Evolutionary conservation across 164 flowering plant genomes (phyloP), one percentile per base, ranked within the genome.

Genomic region (Magnolia officinalis): DNA sequence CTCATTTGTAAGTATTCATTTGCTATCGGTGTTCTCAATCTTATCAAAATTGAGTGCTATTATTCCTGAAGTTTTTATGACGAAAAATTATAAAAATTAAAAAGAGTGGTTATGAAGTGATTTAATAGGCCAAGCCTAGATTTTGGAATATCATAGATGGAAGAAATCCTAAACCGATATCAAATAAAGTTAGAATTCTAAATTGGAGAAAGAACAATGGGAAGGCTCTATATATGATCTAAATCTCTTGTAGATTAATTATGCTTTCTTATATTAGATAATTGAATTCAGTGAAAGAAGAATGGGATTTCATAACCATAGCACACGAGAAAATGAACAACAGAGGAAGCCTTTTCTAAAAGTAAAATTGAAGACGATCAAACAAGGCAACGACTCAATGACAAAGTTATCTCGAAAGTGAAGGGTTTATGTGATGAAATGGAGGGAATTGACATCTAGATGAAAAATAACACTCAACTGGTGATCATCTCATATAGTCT

Each of bases 261-360:
- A 70, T 70, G 72, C 58, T 70, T 13, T 70, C 72, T 16, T 20
- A 49, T 49, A 19, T 70, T 50, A 70, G 58, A 51, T 3, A 37
- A 37, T 37, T 37, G 0, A 5, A 70, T 49, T 31, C 21, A 23
- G 21, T 13, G 37, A 70, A 70, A 70, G 55, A 31, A 70, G 59
- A 23, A 18, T 70, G 72, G 72, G 72, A 70, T 70, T 51, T 4
- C 14, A 16, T 50, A 37, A 51, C 51, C 58, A 50, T 51, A 16
- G 21, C 18, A 20, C 72, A 45, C 1, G 55, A 70, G 37, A 50
- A 70, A n/a, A 51, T 3, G 37, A 70, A 26, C 19, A 20, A 58
- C 5, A 16, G 4, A 70, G 58, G 19, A 31, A 70, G 52, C 55
- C 72, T 0, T 70, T 49, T 8, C 18, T 70, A n/a, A 51, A 70